These are phyloP conservation scores for Silybum marianum DNA, from an alignment of 129 eudicot genomes.

Conservation along the genomic window DNA sequence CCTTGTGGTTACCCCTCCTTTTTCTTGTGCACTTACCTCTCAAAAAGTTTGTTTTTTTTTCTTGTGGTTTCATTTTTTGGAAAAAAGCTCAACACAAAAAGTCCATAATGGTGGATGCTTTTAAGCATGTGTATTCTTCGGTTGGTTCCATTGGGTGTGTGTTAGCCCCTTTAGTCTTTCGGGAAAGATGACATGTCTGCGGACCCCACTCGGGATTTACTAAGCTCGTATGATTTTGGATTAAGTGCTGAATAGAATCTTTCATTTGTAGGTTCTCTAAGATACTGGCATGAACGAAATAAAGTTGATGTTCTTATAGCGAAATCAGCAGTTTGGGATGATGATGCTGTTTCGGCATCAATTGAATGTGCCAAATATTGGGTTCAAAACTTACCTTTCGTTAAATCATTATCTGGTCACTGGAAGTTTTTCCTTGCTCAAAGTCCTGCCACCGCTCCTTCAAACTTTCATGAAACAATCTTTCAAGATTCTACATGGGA, in stretches of 20 bases:
- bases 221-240: background rate
- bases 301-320: slow-evolving; percentile 64
- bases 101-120: background rate
- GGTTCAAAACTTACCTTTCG: slow-evolving; percentile 85
- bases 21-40: no score
- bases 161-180: background rate
- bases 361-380: slow-evolving; percentile 85
- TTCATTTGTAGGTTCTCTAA: slow-evolving; percentile 66
- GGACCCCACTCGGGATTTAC: background rate
- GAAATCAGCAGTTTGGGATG: slow-evolving; percentile 87
- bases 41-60: no score
- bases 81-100: no score
- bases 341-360: slow-evolving; percentile 77
- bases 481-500: slow-evolving; percentile 85
- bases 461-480: slow-evolving; percentile 52
- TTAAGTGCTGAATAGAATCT: background rate
- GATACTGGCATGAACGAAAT: slow-evolving; percentile 83
- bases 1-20: no score
- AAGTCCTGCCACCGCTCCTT: slow-evolving; percentile 55
- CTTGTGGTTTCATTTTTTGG: no score
- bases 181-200: background rate
- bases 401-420: slow-evolving; percentile 77
- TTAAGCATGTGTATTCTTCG: no score
- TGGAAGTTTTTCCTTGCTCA: slow-evolving; percentile 86
- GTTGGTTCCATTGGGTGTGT: background rate